Evolutionary conservation across 2,329 filamentous ascomycete genomes (phyloP).

Genomic region (Colletotrichum falcatum): DNA sequence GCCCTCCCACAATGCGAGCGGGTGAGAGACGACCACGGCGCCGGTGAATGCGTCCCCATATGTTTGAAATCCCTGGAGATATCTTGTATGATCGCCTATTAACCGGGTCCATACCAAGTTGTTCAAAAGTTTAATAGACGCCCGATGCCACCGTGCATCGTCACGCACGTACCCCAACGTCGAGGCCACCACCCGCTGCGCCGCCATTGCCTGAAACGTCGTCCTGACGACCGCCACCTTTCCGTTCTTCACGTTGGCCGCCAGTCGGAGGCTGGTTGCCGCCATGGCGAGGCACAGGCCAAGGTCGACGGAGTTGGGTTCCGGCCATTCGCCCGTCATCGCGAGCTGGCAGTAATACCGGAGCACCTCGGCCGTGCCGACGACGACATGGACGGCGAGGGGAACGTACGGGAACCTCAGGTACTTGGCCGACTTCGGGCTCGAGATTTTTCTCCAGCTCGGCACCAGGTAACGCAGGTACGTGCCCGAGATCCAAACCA

Average conservation of each 20-base stretch:
- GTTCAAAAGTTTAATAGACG: constrained; percentile 24
- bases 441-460: neutral
- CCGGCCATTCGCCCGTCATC: constrained; percentile 2
- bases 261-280: neutral
- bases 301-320: constrained; percentile 10
- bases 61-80: constrained; percentile 24
- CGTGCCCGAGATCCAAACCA: constrained; percentile 10
- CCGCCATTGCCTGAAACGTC: constrained; percentile 17
- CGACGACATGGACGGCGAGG: constrained; percentile 11
- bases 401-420: constrained; percentile 12
- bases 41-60: constrained; percentile 23
- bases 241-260: constrained; percentile 8
- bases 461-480: constrained; percentile 11
- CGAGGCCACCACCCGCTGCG: constrained; percentile 22
- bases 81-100: neutral
- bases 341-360: constrained; percentile 21
- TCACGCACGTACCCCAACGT: constrained; percentile 19
- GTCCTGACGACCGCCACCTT: constrained; percentile 11
- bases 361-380: constrained; percentile 3
- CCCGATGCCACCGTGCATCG: constrained; percentile 31
- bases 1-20: constrained; percentile 31
- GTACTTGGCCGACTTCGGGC: constrained; percentile 14
- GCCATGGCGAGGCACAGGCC: neutral
- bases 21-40: constrained; percentile 9
- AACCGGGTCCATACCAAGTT: constrained; percentile 28